Evolutionary conservation across 2,329 filamentous ascomycete species (phyloP), one percentile per base, ranked within the genome.

Genomic region (Fusarium anthophilum): DNA sequence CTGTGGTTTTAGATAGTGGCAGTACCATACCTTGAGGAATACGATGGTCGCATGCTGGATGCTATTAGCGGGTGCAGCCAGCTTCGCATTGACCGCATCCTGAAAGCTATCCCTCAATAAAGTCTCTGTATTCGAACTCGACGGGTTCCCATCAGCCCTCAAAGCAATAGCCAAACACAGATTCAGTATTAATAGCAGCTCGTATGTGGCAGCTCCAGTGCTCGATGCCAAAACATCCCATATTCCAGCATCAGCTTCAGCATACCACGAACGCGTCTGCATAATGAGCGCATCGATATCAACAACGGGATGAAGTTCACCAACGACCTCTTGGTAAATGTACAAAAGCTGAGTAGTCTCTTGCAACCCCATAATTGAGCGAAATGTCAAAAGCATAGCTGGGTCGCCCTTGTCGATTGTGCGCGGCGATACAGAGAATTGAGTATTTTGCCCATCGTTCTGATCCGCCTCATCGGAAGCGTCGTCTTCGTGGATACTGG

Each of bases 11-110:
- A 5, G 17, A 6, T 22, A 6, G 14, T 9, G 2, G 17, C 2
- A 37, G 17, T 37, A 18, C 17, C 37, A 9, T 53, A 65, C 70
- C 58, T 73, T 73, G 5, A 73, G 37, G 5, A 73, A 60, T 53
- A 70, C 24, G 18, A 73, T 73, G 1, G 66, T 66, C 3, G 57
- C 70, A 30, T 73, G 70, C 5, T 66, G 72, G 4, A 72, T 69
- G 17, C 70, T 72, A 17, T 70, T 65, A 7, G 65, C 64, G 9
- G 70, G 64, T 2, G 70, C 70, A 4, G 70, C 70, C 9, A 72
- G 59, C n/a, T 73, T 73, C 8, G 65, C 70, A 22, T 72, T 72
- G 2, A 73, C 59, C 4, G 70, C 69, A 22, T 73, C 65, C 4
- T 73, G 69, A 12, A 72, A 72, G 12, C 70, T 70, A 11, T 72